phyloP scores from a whole-genome alignment of 2,329 filamentous ascomycete species.

The Monilinia fructigena region DNA sequence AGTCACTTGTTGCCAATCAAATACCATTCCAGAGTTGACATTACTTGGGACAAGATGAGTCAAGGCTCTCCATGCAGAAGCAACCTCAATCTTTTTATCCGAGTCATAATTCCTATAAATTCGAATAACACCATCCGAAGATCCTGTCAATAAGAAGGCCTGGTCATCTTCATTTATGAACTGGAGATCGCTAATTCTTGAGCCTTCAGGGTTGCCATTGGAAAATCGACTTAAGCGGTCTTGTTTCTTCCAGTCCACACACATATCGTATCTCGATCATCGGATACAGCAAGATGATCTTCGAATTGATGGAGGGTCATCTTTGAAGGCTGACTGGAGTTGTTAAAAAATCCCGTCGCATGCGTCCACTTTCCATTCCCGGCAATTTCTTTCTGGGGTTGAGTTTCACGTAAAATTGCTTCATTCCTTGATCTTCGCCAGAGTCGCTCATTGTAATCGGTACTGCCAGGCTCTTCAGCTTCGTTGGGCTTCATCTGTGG shows the following conservation, averaged over 20 bases:
- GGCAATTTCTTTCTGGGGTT: constrained; percentile 87
- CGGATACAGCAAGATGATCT: constrained; percentile 88
- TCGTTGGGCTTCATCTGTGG: constrained; percentile 97
- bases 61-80: constrained; percentile 86
- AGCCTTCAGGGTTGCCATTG: constrained; percentile 88
- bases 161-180: constrained; percentile 99
- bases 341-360: constrained; percentile 79
- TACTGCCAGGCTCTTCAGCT: constrained; percentile 91
- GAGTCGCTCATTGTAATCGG: constrained; percentile 91
- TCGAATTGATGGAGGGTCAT: constrained; percentile 99
- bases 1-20: constrained; percentile 98
- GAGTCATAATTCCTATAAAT: constrained; percentile 91
- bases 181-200: constrained; percentile 88
- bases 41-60: constrained; percentile 93
- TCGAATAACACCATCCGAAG: constrained; percentile 90
- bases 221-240: constrained; percentile 79
- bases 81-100: constrained; percentile 73
- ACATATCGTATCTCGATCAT: constrained; percentile 85
- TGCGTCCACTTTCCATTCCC: constrained; percentile 85
- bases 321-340: constrained; percentile 83
- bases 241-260: constrained; percentile 90
- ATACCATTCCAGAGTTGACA: constrained; percentile 91
- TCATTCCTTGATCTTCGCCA: constrained; percentile 95
- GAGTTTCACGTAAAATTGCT: constrained; percentile 84
- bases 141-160: constrained; percentile 89